phyloP scores from a whole-genome alignment of 768 basidiomycete genomes.

The Rhizopogon vinicolor region DNA sequence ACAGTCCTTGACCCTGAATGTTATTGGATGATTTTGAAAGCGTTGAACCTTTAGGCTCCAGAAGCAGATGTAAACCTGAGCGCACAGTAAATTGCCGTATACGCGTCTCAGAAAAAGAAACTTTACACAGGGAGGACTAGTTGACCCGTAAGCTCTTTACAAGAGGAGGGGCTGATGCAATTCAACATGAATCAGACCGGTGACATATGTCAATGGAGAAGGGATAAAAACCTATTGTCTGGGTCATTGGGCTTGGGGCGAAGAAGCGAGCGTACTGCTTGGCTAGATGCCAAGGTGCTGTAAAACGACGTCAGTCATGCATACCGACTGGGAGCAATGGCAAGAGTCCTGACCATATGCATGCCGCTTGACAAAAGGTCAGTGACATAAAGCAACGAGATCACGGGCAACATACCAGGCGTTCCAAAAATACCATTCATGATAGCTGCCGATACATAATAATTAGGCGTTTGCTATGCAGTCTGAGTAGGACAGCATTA shows the following conservation, averaged over 20 bases:
- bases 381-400: background rate
- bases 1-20: no score
- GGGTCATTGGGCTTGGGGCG: background rate
- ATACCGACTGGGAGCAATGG: background rate
- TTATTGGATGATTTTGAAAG: no score
- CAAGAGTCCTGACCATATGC: background rate
- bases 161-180: background rate
- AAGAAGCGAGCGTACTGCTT: background rate
- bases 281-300: background rate
- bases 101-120: background rate
- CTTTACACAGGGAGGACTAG: background rate
- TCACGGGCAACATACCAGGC: background rate
- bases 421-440: background rate
- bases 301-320: background rate
- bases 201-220: background rate
- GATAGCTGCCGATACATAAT: background rate
- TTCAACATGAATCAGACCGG: background rate
- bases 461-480: background rate
- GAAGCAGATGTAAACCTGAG: background rate
- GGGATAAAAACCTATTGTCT: background rate
- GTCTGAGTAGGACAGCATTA: background rate
- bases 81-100: background rate
- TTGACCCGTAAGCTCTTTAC: background rate
- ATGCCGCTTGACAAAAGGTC: background rate
- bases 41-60: background rate